Evolutionary conservation across 768 basidiomycete genomes (phyloP), one percentile per base, ranked within the genome.

Genomic region (Suillus alpinus): DNA sequence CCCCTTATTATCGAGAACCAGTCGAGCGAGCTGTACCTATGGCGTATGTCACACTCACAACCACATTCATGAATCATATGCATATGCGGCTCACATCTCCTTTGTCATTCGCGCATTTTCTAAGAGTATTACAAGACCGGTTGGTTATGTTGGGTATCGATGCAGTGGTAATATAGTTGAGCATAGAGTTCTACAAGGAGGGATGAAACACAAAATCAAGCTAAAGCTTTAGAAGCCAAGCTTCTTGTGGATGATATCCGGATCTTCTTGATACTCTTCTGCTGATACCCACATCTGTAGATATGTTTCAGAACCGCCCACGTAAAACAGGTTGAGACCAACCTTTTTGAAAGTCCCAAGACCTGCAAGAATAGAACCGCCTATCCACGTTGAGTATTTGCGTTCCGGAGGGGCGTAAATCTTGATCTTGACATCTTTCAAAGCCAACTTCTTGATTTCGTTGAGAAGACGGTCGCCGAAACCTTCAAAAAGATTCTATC

Each of bases 401-500:
- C 97, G 88, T 76, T 99, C 97, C n/a, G 97, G 97, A 20, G 97
- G 97, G 31, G 97, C 97, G 67, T 93, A 96, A 68, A 99, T 99
- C 80, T 96, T 97, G 76, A 99, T 94, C 81, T 98, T 99, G 69
- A 96, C 86, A 67, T 98, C 96, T 73, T 95, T 94, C 65, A 98
- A 75, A 31, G 95, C 94, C 51, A 97, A 78, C 78, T 93, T 95
- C 82, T 98, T 98, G 56, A 97, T 92, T 76, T 99, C 97, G 68
- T 95, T 94, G 61, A 98, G 80, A 56, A 99, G 81, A 57, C 97
- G 89, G 77, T 98, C 97, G 55, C 95, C 97, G 73, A 97, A 98
- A 4, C 96, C 96, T 89, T 46, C 32, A 49, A 47, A 41, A 36
- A 52, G 40, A 39, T 63, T 67, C 59, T 46, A 53, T 81, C 58